Evolutionary conservation across 202 grass and related monocot genomes (phyloP), one percentile per base, ranked within the genome.

Genomic region (Cymbopogon flexuosus): DNA sequence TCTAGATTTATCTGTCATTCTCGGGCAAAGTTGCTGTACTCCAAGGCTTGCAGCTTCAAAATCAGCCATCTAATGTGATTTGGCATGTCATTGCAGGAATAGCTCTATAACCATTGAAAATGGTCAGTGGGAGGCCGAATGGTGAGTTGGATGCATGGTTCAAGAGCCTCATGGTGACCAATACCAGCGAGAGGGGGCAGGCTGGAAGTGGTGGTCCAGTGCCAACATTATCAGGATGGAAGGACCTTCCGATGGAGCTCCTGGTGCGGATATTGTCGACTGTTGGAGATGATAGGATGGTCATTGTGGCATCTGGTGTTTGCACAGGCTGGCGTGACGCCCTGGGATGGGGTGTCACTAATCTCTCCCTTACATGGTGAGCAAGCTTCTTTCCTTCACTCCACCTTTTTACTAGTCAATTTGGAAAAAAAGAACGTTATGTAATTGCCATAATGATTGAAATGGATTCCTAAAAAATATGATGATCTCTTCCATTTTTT

Each of bases 321-420:
- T 98, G 95, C 86, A 98, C 88, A 33, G 92, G 95, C 6, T 98
- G 95, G 95, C 89, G 90, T 18, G 90, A 98, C 3, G 84, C 95
- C 0, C 39, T 98, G 33, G 80, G 90, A 66, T 93, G 89, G 67
- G 95, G 90, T 1, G 29, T 91, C 60, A 91, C 88, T 12, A 95
- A 74, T 78, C 84, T 98, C 64, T 91, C 90, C 33, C 87, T 98
- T 40, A 88, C 86, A 70, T 86, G 95, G 95, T 98, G 79, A 77
- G 80, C 56, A 76, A 46, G 15, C 46, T 51, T 75, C 4, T 51
- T 34, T 29, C 61, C 3, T 59, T 40, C 13, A 33, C 19, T 76
- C 2, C 69, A 60, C 2, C 36, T 36, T 65, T 0, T 40, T 39
- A 13, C 37, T 41, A 45, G 36, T 19, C 40, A 61, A 9, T 70